phyloP scores from a whole-genome alignment of 2,329 filamentous ascomycete genomes.

The Zymoseptoria crescenta region DNA sequence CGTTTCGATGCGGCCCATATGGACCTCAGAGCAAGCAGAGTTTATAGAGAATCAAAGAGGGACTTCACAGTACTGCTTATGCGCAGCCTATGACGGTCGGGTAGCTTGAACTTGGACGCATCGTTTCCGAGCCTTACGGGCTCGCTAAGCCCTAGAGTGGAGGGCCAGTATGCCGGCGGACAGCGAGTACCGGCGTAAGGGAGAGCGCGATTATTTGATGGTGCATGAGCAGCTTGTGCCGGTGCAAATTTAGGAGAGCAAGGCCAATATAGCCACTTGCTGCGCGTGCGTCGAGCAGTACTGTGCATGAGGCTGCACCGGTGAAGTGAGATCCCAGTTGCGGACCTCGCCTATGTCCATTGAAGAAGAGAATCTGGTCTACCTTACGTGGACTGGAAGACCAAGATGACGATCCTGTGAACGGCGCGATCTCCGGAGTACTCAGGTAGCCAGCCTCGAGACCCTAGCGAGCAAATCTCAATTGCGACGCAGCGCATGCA shows the following conservation, averaged over 20 bases:
- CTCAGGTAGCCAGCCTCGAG: not conserved
- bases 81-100: not conserved
- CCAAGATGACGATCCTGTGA: not conserved
- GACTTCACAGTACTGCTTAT: not conserved
- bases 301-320: not conserved
- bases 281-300: not conserved
- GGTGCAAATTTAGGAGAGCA: too few relatives aligned
- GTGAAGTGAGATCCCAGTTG: not conserved
- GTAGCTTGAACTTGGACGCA: not conserved
- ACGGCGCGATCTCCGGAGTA: not conserved
- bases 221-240: not conserved
- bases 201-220: not conserved
- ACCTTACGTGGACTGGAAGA: too few relatives aligned
- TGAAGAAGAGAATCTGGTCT: not conserved
- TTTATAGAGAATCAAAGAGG: not conserved
- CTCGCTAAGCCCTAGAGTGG: not conserved
- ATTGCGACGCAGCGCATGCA: not conserved
- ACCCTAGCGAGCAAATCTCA: not conserved
- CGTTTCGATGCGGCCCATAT: not conserved
- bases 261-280: not conserved
- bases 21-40: not conserved
- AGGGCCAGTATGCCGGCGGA: not conserved
- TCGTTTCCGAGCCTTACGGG: not conserved
- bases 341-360: not conserved
- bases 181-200: not conserved